phyloP scores from a whole-genome alignment of 441 rosid species.

The Adansonia madagascariensis region DNA sequence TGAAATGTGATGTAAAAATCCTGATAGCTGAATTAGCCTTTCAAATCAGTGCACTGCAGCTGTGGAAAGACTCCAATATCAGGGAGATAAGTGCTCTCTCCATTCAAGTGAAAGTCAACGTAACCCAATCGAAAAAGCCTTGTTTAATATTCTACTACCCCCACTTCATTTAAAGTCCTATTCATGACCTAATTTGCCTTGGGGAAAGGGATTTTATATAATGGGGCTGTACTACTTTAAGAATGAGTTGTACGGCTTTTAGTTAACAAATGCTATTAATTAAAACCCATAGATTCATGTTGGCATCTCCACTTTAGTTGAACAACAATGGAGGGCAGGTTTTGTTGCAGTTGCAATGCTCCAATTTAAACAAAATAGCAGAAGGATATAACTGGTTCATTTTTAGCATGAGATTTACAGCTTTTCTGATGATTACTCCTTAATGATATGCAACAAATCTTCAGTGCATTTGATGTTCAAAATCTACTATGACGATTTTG shows the following conservation, averaged over 20 bases:
- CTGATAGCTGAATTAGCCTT: conserved; percentile 43
- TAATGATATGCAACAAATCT: not conserved
- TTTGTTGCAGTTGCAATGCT: not conserved
- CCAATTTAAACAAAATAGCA: not conserved
- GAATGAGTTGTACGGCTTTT: conserved; percentile 11
- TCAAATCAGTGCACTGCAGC: conserved; percentile 40
- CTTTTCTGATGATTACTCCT: not conserved
- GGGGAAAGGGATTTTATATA: not conserved
- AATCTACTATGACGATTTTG: not conserved
- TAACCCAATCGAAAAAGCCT: conserved; percentile 11
- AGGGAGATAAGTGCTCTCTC: conserved; percentile 40
- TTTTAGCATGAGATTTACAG: not conserved
- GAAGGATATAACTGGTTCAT: not conserved
- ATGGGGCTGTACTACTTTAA: not conserved
- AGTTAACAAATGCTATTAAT: conserved; percentile 26
- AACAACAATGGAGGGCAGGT: conserved; percentile 16
- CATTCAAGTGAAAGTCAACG: conserved; percentile 37
- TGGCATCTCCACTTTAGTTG: conserved; percentile 39
- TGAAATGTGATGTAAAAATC: not conserved
- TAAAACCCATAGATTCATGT: not conserved
- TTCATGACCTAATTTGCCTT: conserved; percentile 53
- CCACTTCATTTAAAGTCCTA: conserved; percentile 36
- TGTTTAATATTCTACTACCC: conserved; percentile 21
- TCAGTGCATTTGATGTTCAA: not conserved
- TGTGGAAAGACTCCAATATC: conserved; percentile 25